Evolutionary conservation across 441 rosid species (phyloP), one percentile per base, ranked within the genome.

Genomic region (Erodium texanum): DNA sequence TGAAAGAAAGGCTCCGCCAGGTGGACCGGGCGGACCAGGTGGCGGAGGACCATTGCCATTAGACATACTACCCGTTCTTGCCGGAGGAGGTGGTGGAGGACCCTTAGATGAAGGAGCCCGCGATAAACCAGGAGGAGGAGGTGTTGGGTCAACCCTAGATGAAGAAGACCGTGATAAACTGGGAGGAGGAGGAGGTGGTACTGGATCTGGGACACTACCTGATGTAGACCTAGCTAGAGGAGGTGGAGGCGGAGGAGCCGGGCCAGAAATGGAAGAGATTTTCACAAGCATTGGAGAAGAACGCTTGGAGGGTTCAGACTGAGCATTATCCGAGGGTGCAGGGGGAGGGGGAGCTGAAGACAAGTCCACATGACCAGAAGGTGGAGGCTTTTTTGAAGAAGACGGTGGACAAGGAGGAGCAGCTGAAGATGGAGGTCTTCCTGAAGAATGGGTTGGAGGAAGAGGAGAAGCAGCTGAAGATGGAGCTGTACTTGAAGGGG

Each of bases 231-330:
- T 56, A 72, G 88, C 69, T 68, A 70, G 59, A 58, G 86, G 84
- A 78, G 87, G 87, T 50, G 83, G 83, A 7, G 93, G 83, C 54
- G 89, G 86, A n/a, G 82, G 80, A 43, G 86, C 82, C 24, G 82
- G 84, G 43, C 71, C 67, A 56, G 71, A 66, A 48, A 68, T 27
- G 50, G 66, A 19, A 64, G 52, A 61, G 68, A 63, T 69, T 74
- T 68, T 77, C 15, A 63, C 19, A 66, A 68, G 32, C 29, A 0
- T 68, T 15, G 74, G 77, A 68, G 83, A 78, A 70, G 78, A 66
- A 14, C 69, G 70, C 24, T 82, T 75, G 66, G 41, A 59, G 58
- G 85, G 62, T 64, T 70, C 62, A 15, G 74, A 48, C 43, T 79
- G 76, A 64, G 78, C 45, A 62, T 66, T 45, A 18, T 68, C 41